Evolutionary conservation across 2,329 filamentous ascomycete species (phyloP).

Genomic region (Diaporthe caulivora): DNA sequence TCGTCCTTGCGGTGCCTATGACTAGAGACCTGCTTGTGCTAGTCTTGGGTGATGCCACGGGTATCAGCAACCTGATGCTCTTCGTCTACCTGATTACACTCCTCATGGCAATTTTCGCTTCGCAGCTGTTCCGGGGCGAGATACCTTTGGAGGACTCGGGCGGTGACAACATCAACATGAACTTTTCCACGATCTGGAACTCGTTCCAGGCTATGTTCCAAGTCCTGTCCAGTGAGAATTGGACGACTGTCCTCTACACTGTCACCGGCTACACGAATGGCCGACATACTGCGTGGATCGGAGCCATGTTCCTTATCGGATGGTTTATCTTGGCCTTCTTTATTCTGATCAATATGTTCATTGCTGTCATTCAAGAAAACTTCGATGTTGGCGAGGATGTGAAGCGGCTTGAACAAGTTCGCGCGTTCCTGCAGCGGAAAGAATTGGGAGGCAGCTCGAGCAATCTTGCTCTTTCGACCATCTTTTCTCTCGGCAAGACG

Average conservation of each 20-base stretch:
- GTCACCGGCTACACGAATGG: slow-evolving; percentile 77
- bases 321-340: slow-evolving; percentile 98
- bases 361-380: slow-evolving; percentile 99
- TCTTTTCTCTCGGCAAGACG: slow-evolving; percentile 73
- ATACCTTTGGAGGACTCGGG: slow-evolving; percentile 73
- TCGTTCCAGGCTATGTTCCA: slow-evolving; percentile 99
- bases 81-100: slow-evolving; percentile 98
- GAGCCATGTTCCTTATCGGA: slow-evolving; percentile 87
- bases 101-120: slow-evolving; percentile 91
- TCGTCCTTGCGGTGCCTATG: slow-evolving; percentile 89
- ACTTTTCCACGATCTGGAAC: slow-evolving; percentile 93
- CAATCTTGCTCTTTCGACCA: slow-evolving; percentile 81
- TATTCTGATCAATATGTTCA: slow-evolving; percentile 99
- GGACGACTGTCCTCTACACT: slow-evolving; percentile 89
- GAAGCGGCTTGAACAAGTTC: slow-evolving; percentile 96
- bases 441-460: slow-evolving; percentile 80
- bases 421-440: slow-evolving; percentile 91
- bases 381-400: slow-evolving; percentile 99
- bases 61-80: slow-evolving; percentile 93
- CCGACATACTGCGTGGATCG: slow-evolving; percentile 88
- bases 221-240: slow-evolving; percentile 94
- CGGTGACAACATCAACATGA: slow-evolving; percentile 76
- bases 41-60: slow-evolving; percentile 90
- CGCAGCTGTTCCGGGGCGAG: slow-evolving; percentile 91
- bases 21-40: slow-evolving; percentile 88